phyloP scores from a whole-genome alignment of 139 green algal species.

The Chlamydomonas eustigma region DNA sequence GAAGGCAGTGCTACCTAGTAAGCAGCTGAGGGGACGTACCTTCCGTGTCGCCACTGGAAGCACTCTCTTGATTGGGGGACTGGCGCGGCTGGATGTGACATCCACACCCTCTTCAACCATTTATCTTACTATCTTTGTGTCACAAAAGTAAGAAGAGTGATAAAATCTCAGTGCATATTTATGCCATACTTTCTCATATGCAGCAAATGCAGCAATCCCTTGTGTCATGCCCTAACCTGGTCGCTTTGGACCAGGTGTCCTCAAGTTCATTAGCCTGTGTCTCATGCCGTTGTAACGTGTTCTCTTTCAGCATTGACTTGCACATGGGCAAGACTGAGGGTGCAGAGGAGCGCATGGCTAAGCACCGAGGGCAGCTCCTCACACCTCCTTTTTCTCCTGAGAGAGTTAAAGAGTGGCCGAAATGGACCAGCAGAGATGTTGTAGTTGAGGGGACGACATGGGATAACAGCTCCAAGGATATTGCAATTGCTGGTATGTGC shows the following conservation, averaged over 20 bases:
- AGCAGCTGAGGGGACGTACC: constrained; percentile 56
- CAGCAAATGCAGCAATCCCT: not conserved
- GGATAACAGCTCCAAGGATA: constrained; percentile 42
- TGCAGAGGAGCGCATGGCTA: constrained; percentile 59
- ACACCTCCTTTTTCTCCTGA: constrained; percentile 53
- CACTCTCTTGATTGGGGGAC: constrained; percentile 75
- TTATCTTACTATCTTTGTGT: constrained; percentile 90
- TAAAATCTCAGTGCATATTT: too few species aligned
- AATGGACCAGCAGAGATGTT: constrained; percentile 45
- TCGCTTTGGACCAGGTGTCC: not conserved
- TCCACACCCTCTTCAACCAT: constrained; percentile 60
- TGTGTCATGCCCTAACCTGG: not conserved
- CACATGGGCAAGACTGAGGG: constrained; percentile 84
- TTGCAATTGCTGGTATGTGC: not conserved
- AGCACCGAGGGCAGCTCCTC: constrained; percentile 61
- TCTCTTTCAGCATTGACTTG: constrained; percentile 23
- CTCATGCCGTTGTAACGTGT: not conserved
- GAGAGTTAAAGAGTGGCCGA: constrained; percentile 26
- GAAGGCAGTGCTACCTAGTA: constrained; percentile 53
- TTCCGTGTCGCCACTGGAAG: constrained; percentile 71
- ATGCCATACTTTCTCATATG: too few species aligned
- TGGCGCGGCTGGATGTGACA: constrained; percentile 90
- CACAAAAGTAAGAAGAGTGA: not conserved
- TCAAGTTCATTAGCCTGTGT: not conserved
- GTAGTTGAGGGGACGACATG: constrained; percentile 37